These are phyloP conservation scores for Trichoderma pleuroti DNA, from an alignment of 2,329 filamentous ascomycete species.

Conservation along the genomic window DNA sequence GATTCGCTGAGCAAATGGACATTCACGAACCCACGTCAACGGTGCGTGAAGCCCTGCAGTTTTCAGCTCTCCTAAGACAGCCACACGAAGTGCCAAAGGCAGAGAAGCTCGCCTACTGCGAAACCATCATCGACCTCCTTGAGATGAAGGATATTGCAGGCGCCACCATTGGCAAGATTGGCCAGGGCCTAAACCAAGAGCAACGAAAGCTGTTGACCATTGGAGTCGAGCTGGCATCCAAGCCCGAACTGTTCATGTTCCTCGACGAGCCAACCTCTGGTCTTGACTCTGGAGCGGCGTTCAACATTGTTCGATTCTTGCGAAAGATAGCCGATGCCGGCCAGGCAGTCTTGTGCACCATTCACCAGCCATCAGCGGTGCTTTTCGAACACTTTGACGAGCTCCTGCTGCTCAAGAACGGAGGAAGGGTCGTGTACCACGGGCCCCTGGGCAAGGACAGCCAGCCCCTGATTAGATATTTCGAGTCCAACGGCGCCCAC, in stretches of 20 bases:
- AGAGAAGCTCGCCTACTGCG: conserved; percentile 66
- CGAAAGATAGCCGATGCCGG: conserved; percentile 58
- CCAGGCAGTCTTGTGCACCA: conserved; percentile 58
- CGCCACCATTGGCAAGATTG: conserved; percentile 58
- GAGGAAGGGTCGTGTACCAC: conserved; percentile 53
- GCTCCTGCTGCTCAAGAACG: conserved; percentile 50
- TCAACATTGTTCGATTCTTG: conserved; percentile 60
- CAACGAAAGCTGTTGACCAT: conserved; percentile 56
- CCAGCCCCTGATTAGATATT: conserved; percentile 47
- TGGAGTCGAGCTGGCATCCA: conserved; percentile 53
- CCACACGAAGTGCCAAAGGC: conserved; percentile 51
- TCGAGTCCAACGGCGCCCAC: conserved; percentile 46
- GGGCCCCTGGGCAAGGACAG: conserved; percentile 52
- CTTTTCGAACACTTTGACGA: conserved; percentile 57
- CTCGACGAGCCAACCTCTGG: conserved; percentile 61
- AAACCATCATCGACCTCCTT: conserved; percentile 64
- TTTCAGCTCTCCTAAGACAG: conserved; percentile 63
- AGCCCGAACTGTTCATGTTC: conserved; percentile 60
- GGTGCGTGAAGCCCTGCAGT: conserved; percentile 62
- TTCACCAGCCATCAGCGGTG: conserved; percentile 56
- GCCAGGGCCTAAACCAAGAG: conserved; percentile 59
- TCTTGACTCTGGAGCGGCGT: conserved; percentile 56
- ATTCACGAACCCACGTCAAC: conserved; percentile 65
- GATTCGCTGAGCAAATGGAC: conserved; percentile 64
- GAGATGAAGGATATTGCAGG: conserved; percentile 67